These are phyloP conservation scores for Mycena galopus DNA, from an alignment of 768 basidiomycete genomes.

Conservation along the genomic window DNA sequence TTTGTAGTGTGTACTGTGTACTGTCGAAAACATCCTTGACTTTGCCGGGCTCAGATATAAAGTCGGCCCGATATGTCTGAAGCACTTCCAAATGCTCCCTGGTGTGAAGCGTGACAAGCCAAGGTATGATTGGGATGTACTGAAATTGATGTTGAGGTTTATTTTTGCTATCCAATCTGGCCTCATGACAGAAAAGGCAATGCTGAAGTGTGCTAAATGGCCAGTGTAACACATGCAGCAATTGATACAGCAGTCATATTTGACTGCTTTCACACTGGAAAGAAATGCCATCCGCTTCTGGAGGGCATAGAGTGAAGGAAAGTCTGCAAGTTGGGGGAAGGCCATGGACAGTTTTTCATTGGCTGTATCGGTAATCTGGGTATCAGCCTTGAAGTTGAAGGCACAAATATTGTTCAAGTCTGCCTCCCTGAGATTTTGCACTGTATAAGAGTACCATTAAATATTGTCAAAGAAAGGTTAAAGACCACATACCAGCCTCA, in stretches of 20 bases:
- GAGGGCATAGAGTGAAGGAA: slow-evolving; percentile 24
- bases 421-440: background rate
- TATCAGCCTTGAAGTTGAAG: background rate
- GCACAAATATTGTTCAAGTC: slow-evolving; percentile 16
- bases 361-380: background rate
- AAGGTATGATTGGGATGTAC: slow-evolving; percentile 51
- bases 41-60: background rate
- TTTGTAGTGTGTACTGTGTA: slow-evolving; percentile 44
- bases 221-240: slow-evolving; percentile 48
- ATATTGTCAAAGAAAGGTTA: no score
- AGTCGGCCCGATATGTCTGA: slow-evolving; percentile 36
- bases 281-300: slow-evolving; percentile 37
- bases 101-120: slow-evolving; percentile 40
- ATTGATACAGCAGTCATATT: slow-evolving; percentile 48
- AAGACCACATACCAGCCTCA: no score
- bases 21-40: slow-evolving; percentile 48
- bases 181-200: slow-evolving; percentile 47
- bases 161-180: slow-evolving; percentile 35
- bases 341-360: background rate
- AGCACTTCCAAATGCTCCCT: slow-evolving; percentile 30
- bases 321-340: slow-evolving; percentile 40
- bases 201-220: slow-evolving; percentile 21
- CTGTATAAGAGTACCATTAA: background rate
- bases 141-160: slow-evolving; percentile 40
- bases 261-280: slow-evolving; percentile 40